These are phyloP conservation scores for Pyricularia pennisetigena DNA, from an alignment of 2,329 filamentous ascomycete species.

Conservation along the genomic window DNA sequence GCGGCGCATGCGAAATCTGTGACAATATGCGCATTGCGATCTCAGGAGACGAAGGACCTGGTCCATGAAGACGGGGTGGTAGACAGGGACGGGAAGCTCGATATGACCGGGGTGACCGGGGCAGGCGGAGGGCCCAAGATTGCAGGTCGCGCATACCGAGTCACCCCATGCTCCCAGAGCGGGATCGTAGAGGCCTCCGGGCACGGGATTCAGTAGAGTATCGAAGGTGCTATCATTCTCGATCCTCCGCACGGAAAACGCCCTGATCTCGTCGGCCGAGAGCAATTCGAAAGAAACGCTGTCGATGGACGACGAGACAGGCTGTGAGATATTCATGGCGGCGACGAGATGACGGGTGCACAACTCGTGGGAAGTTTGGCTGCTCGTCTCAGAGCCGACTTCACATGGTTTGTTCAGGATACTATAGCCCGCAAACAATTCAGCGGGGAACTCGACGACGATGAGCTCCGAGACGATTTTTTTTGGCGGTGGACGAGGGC, in stretches of 20 bases:
- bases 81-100: constrained; percentile 84
- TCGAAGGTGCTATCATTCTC: constrained; percentile 94
- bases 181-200: constrained; percentile 85
- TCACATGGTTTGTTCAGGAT: background rate
- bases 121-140: constrained; percentile 70
- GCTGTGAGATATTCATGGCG: constrained; percentile 65
- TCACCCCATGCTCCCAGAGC: constrained; percentile 87
- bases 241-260: constrained; percentile 87
- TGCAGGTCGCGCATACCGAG: constrained; percentile 85
- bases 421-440: background rate
- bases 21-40: constrained; percentile 85
- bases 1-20: constrained; percentile 70
- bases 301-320: constrained; percentile 72
- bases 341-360: constrained; percentile 3
- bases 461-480: constrained; percentile 3
- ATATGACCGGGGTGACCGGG: constrained; percentile 94
- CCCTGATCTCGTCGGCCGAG: constrained; percentile 70
- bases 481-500: constrained; percentile 4
- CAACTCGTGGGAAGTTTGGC: background rate
- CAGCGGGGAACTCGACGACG: background rate
- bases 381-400: background rate
- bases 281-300: constrained; percentile 87
- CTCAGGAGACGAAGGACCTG: constrained; percentile 78
- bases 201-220: constrained; percentile 76
- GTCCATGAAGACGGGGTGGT: constrained; percentile 95